Evolutionary conservation across 768 basidiomycete genomes (phyloP), one percentile per base, ranked within the genome.

Genomic region (Cubamyces sp.): DNA sequence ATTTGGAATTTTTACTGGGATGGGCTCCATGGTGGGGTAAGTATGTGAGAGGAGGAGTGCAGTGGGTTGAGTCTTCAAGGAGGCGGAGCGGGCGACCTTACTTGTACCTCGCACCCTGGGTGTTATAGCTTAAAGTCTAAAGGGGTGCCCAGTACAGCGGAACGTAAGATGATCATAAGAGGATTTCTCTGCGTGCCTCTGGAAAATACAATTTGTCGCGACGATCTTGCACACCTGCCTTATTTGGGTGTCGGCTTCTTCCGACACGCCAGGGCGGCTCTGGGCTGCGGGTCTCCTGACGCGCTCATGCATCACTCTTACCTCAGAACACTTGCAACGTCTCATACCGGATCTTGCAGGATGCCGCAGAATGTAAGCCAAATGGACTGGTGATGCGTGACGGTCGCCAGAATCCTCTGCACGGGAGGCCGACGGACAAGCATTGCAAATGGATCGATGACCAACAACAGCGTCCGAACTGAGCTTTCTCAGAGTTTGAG

Each of bases 251-350:
- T 16, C 34, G 55, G 18, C 55, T 19, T 19, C 28, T 26, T 18
- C 48, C 48, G 48, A 49, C 14, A 15, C 9, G 16, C 25, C 16
- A 49, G 48, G 39, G 41, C 14, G n/a, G 41, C 19, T 34, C 54
- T 54, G 54, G 54, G 14, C 45, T 30, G 54, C 54, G 45, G n/a
- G 54, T 56, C 54, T 42, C n/a, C 54, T 53, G 52, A 54, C 53
- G 19, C n/a, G 8, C 16, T 19, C 16, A n/a, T 3, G 14, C 34
- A 40, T 21, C 34, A 40, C 18, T 53, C 51, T 53, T 53, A 53
- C 51, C 51, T 49, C 48, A 49, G 5, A 14, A 6, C 3, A 28
- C 26, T 2, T 12, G 48, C 48, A 30, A 7, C 48, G 48, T 49
- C 48, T 49, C 26, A 49, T 30, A 49, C 48, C 48, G 48, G 48